phyloP scores from a whole-genome alignment of 441 rosid genomes.

The Omphalea diandra region DNA sequence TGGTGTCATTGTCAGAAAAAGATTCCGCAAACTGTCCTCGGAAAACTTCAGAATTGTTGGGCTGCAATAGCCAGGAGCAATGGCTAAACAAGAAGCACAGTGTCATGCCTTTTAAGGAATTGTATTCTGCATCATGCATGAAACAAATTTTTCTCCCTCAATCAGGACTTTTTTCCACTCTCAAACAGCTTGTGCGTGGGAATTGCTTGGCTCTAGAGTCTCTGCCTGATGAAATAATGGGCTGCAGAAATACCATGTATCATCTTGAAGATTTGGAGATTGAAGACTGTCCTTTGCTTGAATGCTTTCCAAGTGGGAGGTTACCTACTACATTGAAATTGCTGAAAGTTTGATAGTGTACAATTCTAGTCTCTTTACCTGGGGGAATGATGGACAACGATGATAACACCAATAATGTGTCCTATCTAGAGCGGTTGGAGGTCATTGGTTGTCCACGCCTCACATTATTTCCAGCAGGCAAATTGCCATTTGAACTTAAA shows the following conservation, averaged over 20 bases:
- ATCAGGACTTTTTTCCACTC: no score
- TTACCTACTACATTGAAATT: background rate
- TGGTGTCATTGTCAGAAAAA: background rate
- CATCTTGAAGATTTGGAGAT: constrained; percentile 10
- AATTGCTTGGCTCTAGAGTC: background rate
- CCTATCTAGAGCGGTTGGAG: constrained; percentile 6
- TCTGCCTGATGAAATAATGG: background rate
- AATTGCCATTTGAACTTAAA: background rate
- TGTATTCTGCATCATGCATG: no score
- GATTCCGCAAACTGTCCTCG: background rate
- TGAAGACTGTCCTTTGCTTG: background rate
- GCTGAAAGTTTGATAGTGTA: background rate
- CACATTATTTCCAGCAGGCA: background rate
- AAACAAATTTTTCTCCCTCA: no score
- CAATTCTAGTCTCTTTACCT: background rate
- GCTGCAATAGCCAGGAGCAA: background rate
- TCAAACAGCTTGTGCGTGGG: background rate
- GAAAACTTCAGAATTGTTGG: background rate
- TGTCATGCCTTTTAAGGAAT: background rate
- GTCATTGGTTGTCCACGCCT: constrained; percentile 6
- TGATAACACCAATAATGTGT: background rate
- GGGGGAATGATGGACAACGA: background rate
- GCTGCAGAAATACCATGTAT: background rate
- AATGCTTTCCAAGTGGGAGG: constrained; percentile 1
- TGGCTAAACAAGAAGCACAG: background rate